Conservation (phyloP, 2,329 filamentous ascomycete genomes). For the Elsinoe australis region DNA sequence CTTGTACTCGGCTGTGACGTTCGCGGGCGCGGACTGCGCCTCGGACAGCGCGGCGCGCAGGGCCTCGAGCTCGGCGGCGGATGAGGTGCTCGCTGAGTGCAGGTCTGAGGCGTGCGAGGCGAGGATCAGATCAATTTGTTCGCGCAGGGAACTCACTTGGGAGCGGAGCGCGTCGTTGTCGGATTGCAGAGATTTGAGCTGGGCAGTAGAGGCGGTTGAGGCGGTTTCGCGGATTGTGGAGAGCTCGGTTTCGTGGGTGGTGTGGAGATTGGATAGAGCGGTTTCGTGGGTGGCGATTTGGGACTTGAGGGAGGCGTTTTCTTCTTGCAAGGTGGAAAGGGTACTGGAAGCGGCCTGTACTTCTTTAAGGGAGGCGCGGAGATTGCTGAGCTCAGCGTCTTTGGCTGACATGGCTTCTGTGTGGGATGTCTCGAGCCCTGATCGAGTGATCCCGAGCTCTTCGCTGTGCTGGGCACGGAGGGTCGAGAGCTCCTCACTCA, state of each 20-base stretch:
- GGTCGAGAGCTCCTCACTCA: too few species aligned
- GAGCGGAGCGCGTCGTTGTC: conserved; percentile 15
- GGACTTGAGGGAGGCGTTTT: not conserved
- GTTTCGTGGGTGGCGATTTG: not conserved
- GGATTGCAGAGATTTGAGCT: conserved; percentile 8
- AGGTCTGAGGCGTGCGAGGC: conserved; percentile 10
- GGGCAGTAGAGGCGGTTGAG: not conserved
- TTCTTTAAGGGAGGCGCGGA: not conserved
- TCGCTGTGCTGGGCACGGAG: not conserved
- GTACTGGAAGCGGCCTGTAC: not conserved
- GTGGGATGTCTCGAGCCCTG: not conserved
- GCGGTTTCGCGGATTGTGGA: not conserved
- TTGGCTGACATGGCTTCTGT: not conserved
- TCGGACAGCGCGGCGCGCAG: not conserved
- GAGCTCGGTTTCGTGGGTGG: conserved; percentile 3
- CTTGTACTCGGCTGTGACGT: conserved; percentile 1
- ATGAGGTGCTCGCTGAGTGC: not conserved
- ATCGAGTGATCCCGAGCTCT: not conserved
- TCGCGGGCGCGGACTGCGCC: not conserved
- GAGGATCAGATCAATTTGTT: conserved; percentile 16
- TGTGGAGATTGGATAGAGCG: not conserved
- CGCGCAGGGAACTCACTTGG: conserved; percentile 7
- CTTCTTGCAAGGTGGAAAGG: too few species aligned
- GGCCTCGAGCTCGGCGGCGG: not conserved
- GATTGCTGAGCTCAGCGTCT: not conserved